phyloP scores from a whole-genome alignment of 75 land plant species.

The Selaginella tamariscina region DNA sequence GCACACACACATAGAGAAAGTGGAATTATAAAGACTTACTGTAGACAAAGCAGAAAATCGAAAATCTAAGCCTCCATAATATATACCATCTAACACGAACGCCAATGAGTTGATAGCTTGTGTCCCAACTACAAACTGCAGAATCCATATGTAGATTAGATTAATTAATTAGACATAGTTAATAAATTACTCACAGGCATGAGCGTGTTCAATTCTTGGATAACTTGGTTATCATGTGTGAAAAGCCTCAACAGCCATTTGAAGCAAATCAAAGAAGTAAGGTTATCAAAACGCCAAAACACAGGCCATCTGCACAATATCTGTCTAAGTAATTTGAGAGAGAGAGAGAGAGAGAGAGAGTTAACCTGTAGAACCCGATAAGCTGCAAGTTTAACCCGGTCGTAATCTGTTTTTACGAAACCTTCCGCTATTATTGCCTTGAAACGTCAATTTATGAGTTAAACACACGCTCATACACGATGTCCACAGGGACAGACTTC shows the following conservation, averaged over 20 bases:
- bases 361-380: conserved; percentile 60
- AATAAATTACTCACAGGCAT: background rate
- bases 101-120: conserved; percentile 68
- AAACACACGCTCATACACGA: background rate
- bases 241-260: background rate
- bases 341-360: background rate
- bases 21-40: too few species aligned
- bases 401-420: conserved; percentile 40
- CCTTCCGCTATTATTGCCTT: conserved; percentile 69
- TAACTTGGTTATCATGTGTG: background rate
- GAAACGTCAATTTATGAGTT: background rate
- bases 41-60: conserved; percentile 55
- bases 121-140: conserved; percentile 68
- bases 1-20: too few species aligned
- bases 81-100: conserved; percentile 62
- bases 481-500: background rate
- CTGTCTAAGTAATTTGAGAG: background rate
- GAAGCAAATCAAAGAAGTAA: background rate
- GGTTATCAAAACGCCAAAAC: background rate
- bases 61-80: conserved; percentile 58
- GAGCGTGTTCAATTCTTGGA: background rate
- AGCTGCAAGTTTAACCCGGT: conserved; percentile 35
- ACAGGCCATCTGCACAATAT: background rate
- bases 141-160: background rate
- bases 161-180: background rate